A percentile compares a stretch with the other conserved stretches of the same genome.
Conservation (phyloP, 2,329 filamentous ascomycete genomes). For the Stachybotrys echinatus region DNA sequence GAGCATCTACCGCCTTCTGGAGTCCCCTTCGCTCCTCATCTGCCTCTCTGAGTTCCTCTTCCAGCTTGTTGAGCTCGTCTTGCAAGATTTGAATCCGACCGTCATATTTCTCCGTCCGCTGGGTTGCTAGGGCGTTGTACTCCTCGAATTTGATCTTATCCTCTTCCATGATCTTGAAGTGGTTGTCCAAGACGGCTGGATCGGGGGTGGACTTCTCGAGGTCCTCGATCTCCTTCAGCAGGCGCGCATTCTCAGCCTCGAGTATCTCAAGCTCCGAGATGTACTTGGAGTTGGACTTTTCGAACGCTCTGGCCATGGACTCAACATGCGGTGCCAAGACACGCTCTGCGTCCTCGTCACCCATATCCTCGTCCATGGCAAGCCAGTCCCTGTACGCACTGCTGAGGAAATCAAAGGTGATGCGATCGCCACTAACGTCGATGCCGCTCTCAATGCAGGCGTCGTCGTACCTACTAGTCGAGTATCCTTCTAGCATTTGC, state of each 20-base stretch:
- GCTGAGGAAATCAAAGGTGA: slow-evolving; percentile 90
- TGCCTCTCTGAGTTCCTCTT: slow-evolving; percentile 68
- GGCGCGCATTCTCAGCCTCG: slow-evolving; percentile 76
- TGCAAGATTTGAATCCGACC: slow-evolving; percentile 75
- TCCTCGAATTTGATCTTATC: slow-evolving; percentile 93
- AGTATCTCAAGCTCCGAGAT: slow-evolving; percentile 77
- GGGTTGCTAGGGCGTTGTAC: slow-evolving; percentile 81
- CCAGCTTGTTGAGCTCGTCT: slow-evolving; percentile 76
- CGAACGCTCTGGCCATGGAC: slow-evolving; percentile 83
- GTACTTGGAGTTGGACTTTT: slow-evolving; percentile 78
- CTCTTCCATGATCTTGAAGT: slow-evolving; percentile 90
- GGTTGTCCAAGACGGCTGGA: slow-evolving; percentile 76
- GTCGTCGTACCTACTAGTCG: slow-evolving; percentile 75
- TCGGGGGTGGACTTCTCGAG: slow-evolving; percentile 83
- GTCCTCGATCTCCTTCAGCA: slow-evolving; percentile 83
- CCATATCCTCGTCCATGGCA: slow-evolving; percentile 82
- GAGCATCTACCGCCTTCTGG: slow-evolving; percentile 82
- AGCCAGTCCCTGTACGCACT: slow-evolving; percentile 92
- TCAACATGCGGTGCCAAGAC: slow-evolving; percentile 80
- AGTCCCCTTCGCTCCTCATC: slow-evolving; percentile 77
- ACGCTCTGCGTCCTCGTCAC: slow-evolving; percentile 75
- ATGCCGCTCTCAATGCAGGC: slow-evolving; percentile 83
- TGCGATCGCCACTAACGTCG: slow-evolving; percentile 83
- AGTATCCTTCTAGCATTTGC: slow-evolving; percentile 85
- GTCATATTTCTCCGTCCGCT: slow-evolving; percentile 85